Percentiles rank a stretch among this genome's conserved stretches.
Conservation (phyloP, 2,329 filamentous ascomycete genomes). For the Colletotrichum kahawae region DNA sequence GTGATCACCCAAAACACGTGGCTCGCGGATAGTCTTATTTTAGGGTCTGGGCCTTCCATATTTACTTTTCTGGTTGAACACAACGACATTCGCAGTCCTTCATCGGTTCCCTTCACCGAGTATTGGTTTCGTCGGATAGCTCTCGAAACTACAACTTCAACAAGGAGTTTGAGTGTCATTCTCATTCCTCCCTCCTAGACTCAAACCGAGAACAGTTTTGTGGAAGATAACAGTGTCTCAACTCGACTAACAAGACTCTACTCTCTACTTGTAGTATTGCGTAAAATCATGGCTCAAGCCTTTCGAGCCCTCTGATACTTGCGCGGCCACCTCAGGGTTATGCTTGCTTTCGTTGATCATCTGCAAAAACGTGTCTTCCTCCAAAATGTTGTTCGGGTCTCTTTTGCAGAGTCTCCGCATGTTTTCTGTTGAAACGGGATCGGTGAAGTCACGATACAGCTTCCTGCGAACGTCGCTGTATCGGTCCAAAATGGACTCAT, state of each 20-base stretch:
- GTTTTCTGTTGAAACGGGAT: neutral
- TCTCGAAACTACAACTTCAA: neutral
- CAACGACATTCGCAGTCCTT: neutral
- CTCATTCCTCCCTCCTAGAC: neutral
- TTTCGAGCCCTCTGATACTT: neutral
- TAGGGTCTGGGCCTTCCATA: neutral
- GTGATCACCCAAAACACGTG: neutral
- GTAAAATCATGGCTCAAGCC: neutral
- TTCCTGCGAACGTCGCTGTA: neutral
- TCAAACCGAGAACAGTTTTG: neutral
- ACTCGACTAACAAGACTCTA: neutral
- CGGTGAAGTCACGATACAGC: neutral
- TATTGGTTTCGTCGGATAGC: neutral
- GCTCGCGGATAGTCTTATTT: neutral
- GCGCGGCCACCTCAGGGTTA: neutral
- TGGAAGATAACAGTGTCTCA: fast-evolving
- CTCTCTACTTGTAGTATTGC: neutral
- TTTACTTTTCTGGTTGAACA: neutral
- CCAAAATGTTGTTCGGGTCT: neutral
- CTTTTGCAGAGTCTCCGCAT: neutral
- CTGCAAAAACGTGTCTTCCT: neutral
- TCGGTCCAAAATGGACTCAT: neutral
- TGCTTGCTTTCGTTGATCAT: neutral
- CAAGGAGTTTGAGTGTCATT: neutral
- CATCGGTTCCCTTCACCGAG: neutral